A percentile compares a stretch with the other conserved stretches of the same genome.
Conservation (phyloP, 176 grass and related monocot genomes). For the Poa annua region DNA sequence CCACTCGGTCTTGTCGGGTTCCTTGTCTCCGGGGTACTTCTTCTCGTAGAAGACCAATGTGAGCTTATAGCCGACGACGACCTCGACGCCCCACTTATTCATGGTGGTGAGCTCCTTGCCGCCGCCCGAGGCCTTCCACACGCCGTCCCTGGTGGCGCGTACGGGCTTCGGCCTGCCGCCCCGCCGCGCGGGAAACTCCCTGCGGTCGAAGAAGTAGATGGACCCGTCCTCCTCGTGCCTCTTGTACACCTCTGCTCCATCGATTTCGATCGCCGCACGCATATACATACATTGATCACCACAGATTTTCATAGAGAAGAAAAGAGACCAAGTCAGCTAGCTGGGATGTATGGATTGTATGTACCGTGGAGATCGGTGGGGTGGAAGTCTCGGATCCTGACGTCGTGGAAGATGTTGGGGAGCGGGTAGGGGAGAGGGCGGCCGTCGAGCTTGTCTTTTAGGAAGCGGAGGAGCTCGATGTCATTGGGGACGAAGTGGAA, state of each 20-base stretch:
- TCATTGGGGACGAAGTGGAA: background rate
- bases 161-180: background rate
- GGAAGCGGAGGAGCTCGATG: constrained; percentile 22
- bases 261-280: background rate
- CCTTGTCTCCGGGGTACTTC: no score
- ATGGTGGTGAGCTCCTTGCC: background rate
- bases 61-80: no score
- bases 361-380: constrained; percentile 44
- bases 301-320: background rate
- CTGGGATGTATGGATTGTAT: no score
- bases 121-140: background rate
- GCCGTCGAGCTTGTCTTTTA: background rate
- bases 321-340: no score
- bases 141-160: constrained; percentile 3
- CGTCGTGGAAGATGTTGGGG: constrained; percentile 7
- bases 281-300: background rate
- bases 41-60: no score
- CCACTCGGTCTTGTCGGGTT: no score
- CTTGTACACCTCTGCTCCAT: constrained; percentile 16
- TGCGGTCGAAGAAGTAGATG: constrained; percentile 44
- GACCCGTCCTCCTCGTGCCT: background rate
- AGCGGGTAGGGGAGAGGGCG: background rate
- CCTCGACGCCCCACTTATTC: background rate
- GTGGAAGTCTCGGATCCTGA: constrained; percentile 33
- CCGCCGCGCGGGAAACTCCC: background rate